These are phyloP conservation scores for Hygrophila difformis DNA, from an alignment of 257 asterid species.

Conservation along the genomic window DNA sequence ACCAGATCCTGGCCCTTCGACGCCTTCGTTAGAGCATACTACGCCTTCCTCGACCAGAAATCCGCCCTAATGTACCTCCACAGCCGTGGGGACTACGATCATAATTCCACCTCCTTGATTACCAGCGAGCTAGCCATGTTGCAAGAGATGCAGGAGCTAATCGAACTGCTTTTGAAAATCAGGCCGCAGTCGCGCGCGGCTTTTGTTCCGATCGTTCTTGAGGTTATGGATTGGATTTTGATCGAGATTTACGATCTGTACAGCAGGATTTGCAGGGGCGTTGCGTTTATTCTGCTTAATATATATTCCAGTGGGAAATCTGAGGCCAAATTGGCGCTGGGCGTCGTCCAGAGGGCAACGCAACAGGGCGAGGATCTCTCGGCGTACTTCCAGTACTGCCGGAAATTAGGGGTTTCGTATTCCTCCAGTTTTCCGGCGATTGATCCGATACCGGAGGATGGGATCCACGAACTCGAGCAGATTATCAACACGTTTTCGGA, in stretches of 20 bases:
- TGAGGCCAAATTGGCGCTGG: slow-evolving; percentile 49
- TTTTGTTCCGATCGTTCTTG: slow-evolving; percentile 34
- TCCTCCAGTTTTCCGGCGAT: slow-evolving; percentile 39
- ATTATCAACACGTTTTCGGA: slow-evolving; percentile 33
- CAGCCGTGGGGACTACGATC: slow-evolving; percentile 16
- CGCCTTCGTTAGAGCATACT: slow-evolving; percentile 52
- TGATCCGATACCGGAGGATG: slow-evolving; percentile 45
- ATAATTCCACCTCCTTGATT: slow-evolving; percentile 10
- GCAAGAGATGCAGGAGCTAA: slow-evolving; percentile 42
- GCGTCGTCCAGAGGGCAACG: slow-evolving; percentile 38
- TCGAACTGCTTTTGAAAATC: slow-evolving; percentile 47
- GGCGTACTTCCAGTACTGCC: slow-evolving; percentile 43
- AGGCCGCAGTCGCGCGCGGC: slow-evolving; percentile 41
- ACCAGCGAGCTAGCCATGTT: slow-evolving; percentile 34
- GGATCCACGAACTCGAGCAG: slow-evolving; percentile 50
- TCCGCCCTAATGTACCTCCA: slow-evolving; percentile 29
- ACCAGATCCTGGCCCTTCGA: slow-evolving; percentile 40
- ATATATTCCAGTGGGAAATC: slow-evolving; percentile 33
- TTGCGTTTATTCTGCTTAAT: slow-evolving; percentile 37
- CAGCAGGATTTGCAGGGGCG: slow-evolving; percentile 49
- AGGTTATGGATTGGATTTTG: slow-evolving; percentile 55
- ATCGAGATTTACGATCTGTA: slow-evolving; percentile 57
- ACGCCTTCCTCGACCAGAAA: slow-evolving; percentile 57
- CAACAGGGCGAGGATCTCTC: slow-evolving; percentile 49
- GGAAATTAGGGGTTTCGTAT: slow-evolving; percentile 41